These are phyloP conservation scores for Leccinum olivaceopallidum DNA, from an alignment of 768 basidiomycete species.

Conservation along the genomic window DNA sequence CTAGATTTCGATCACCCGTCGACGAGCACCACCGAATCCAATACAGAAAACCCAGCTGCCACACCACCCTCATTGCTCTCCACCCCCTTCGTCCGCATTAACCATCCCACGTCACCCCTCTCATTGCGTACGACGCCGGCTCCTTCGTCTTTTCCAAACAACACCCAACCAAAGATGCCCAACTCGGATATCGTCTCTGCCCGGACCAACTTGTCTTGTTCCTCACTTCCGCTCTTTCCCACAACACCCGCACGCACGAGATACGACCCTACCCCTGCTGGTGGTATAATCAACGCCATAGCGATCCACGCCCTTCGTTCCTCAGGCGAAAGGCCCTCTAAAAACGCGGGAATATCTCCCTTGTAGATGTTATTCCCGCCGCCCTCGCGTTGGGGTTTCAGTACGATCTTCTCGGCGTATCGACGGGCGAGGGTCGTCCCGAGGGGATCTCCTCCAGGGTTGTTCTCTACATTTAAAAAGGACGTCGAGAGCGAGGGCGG, in stretches of 20 bases:
- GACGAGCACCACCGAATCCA: slow-evolving; percentile 71
- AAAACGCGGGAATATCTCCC: slow-evolving; percentile 72
- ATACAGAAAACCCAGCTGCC: slow-evolving; percentile 63
- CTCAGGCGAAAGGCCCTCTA: slow-evolving; percentile 56
- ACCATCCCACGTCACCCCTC: slow-evolving; percentile 75
- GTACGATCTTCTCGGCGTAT: slow-evolving; percentile 60
- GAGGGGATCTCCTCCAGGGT: slow-evolving; percentile 14
- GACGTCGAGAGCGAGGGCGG: background rate
- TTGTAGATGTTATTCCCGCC: slow-evolving; percentile 97
- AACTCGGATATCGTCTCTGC: slow-evolving; percentile 84
- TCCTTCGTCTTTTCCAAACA: slow-evolving; percentile 59
- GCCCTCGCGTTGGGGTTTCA: slow-evolving; percentile 98
- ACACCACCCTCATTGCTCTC: slow-evolving; percentile 72
- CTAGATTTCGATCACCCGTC: slow-evolving; percentile 13
- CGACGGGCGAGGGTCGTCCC: slow-evolving; percentile 24
- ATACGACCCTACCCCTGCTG: slow-evolving; percentile 64
- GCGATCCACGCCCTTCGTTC: slow-evolving; percentile 91
- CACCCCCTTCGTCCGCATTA: slow-evolving; percentile 87
- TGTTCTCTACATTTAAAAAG: background rate
- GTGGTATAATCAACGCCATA: slow-evolving; percentile 90
- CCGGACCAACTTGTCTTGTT: slow-evolving; percentile 39
- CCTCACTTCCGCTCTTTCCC: background rate
- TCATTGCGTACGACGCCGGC: slow-evolving; percentile 38
- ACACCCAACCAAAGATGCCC: slow-evolving; percentile 87
- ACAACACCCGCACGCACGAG: slow-evolving; percentile 51